Evolutionary conservation across 2,329 filamentous ascomycete species (phyloP).

Genomic region (Colletotrichum phormii): DNA sequence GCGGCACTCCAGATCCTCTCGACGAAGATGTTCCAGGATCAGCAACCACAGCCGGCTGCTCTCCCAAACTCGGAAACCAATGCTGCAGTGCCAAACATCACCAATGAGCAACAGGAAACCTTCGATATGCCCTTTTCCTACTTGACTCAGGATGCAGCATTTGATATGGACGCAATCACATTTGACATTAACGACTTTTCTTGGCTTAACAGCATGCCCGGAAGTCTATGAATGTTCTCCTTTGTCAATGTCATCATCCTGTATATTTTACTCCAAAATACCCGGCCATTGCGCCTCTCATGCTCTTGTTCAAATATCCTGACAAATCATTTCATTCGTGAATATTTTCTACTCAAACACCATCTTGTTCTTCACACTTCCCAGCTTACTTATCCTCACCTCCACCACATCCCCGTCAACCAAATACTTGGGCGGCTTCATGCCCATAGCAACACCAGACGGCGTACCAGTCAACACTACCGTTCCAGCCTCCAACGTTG

Average conservation of each 20-base stretch:
- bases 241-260: not conserved
- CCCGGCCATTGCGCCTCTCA: not conserved
- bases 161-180: slow-evolving; percentile 43
- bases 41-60: slow-evolving; percentile 23
- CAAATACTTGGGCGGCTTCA: slow-evolving; percentile 55
- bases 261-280: not conserved
- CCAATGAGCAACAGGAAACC: slow-evolving; percentile 12
- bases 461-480: slow-evolving; percentile 62
- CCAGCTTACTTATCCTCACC: slow-evolving; percentile 53
- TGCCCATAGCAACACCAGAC: slow-evolving; percentile 59
- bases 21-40: slow-evolving; percentile 45
- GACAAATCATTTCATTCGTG: not conserved
- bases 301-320: not conserved
- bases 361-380: slow-evolving; percentile 51
- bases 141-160: slow-evolving; percentile 13
- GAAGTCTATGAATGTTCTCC: slow-evolving; percentile 41
- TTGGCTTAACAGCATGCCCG: slow-evolving; percentile 48
- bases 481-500: slow-evolving; percentile 63
- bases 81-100: not conserved
- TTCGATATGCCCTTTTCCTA: slow-evolving; percentile 29
- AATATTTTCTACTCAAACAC: slow-evolving; percentile 43
- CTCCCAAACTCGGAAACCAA: not conserved
- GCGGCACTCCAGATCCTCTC: slow-evolving; percentile 49
- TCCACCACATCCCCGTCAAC: slow-evolving; percentile 56
- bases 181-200: slow-evolving; percentile 48